Conservation (phyloP, 1,284 basidiomycete genomes). For the Marasmius sp. region DNA sequence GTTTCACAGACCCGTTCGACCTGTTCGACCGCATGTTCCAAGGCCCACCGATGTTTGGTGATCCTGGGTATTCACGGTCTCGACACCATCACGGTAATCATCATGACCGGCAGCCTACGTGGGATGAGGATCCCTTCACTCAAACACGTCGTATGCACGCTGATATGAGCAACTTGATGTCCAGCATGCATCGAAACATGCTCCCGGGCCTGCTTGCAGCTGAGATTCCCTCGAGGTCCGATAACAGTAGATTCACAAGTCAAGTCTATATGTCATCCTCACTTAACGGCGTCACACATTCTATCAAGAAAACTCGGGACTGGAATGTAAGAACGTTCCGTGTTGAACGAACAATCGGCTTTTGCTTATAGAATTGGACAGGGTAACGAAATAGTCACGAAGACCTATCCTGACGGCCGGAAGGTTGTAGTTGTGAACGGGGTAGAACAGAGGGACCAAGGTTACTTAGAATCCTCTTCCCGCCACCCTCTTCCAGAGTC, state of each 20-base stretch:
- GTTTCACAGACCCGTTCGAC: conserved; percentile 71
- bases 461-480: conserved; percentile 1
- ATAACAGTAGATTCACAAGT: conserved; percentile 42
- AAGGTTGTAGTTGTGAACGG: conserved; percentile 69
- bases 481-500: conserved; percentile 2
- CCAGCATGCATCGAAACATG: conserved; percentile 28
- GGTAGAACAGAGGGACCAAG: conserved; percentile 47
- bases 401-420: conserved; percentile 63
- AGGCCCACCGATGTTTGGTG: conserved; percentile 51
- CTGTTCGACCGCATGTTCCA: conserved; percentile 49
- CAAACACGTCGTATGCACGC: conserved; percentile 27
- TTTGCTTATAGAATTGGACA: conserved; percentile 24
- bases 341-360: conserved; percentile 5
- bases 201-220: conserved; percentile 17
- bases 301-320: conserved; percentile 56
- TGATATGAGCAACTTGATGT: conserved; percentile 31
- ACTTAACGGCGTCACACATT: conserved; percentile 66
- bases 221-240: conserved; percentile 17
- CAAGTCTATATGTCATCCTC: conserved; percentile 54
- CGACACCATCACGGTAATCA: conserved; percentile 15
- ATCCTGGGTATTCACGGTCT: conserved; percentile 30
- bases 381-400: conserved; percentile 73
- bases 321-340: conserved; percentile 41
- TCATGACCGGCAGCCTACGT: conserved; percentile 22
- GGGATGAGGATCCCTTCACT: conserved; percentile 29